phyloP scores from a whole-genome alignment of 2,329 filamentous ascomycete species.

The Colletotrichum limetticola region DNA sequence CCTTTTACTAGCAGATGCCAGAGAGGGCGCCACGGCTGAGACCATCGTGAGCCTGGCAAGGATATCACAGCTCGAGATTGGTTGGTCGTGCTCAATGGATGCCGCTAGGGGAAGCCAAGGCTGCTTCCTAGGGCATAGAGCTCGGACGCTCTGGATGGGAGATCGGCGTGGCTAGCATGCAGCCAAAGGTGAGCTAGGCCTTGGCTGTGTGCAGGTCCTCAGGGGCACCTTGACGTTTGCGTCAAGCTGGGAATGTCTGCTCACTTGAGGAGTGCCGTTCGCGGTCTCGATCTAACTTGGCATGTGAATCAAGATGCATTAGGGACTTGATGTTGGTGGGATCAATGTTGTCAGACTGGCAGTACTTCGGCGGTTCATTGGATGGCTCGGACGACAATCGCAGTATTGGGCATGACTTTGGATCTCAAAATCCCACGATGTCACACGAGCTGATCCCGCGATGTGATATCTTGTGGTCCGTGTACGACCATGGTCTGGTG shows the following conservation, averaged over 20 bases:
- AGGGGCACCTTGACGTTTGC: conserved; percentile 19
- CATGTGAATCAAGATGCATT: background rate
- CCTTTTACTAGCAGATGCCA: background rate
- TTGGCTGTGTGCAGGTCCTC: conserved; percentile 6
- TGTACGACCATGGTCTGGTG: background rate
- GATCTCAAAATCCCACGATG: background rate
- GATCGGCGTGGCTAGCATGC: background rate
- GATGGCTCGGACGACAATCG: background rate
- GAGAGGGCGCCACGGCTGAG: background rate
- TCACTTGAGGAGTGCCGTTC: background rate
- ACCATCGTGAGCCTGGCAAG: background rate
- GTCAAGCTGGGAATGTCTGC: background rate
- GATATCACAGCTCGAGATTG: background rate
- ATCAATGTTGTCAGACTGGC: background rate
- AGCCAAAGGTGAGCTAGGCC: conserved; percentile 8
- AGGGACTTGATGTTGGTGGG: background rate
- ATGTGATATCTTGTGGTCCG: background rate
- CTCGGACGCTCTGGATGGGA: background rate
- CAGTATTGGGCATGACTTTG: background rate
- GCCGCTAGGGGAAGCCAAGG: background rate
- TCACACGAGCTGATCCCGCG: background rate
- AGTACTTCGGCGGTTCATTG: background rate
- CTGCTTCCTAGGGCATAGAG: background rate
- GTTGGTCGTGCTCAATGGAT: background rate
- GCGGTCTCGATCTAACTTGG: background rate